These are phyloP conservation scores for Geranium rotundifolium DNA, from an alignment of 345 rosid genomes.

Conservation along the genomic window DNA sequence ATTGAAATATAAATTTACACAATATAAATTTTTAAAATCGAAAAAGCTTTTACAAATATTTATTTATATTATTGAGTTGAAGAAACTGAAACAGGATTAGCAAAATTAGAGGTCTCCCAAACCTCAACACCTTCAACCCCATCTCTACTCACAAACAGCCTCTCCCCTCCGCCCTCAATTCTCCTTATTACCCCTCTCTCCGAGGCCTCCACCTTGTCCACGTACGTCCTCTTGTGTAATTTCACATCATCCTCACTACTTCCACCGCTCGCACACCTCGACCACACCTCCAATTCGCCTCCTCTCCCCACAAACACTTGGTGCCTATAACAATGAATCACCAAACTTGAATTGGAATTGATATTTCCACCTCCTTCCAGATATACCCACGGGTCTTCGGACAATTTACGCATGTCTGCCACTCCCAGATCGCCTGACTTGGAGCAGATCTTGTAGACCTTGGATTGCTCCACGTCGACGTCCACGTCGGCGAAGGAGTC, in stretches of 20 bases:
- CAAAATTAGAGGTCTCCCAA: conserved; percentile 58
- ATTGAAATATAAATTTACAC: too few species aligned
- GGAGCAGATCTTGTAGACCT: conserved; percentile 67
- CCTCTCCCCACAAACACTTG: conserved; percentile 78
- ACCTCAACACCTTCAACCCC: conserved; percentile 76
- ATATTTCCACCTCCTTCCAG: too few species aligned
- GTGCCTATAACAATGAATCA: conserved; percentile 50
- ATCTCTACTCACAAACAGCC: conserved; percentile 67
- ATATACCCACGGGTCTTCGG: conserved; percentile 41
- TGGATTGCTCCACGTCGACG: conserved; percentile 39
- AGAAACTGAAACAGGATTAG: conserved; percentile 18
- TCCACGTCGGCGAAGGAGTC: conserved; percentile 79
- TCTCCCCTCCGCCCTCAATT: conserved; percentile 74
- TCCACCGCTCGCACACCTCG: conserved; percentile 24
- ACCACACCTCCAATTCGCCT: conserved; percentile 80
- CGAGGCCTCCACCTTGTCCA: conserved; percentile 54
- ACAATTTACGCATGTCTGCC: conserved; percentile 69
- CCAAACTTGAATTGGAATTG: too few species aligned
- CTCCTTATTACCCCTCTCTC: conserved; percentile 53
- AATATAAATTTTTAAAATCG: too few species aligned
- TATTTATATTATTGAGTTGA: too few species aligned
- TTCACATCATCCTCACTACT: conserved; percentile 6
- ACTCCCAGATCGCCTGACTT: conserved; percentile 78
- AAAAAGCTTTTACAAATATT: too few species aligned
- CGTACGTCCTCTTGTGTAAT: conserved; percentile 52